Conservation (phyloP, 805 yeast genomes). For the Nakazawaea ernobii region DNA sequence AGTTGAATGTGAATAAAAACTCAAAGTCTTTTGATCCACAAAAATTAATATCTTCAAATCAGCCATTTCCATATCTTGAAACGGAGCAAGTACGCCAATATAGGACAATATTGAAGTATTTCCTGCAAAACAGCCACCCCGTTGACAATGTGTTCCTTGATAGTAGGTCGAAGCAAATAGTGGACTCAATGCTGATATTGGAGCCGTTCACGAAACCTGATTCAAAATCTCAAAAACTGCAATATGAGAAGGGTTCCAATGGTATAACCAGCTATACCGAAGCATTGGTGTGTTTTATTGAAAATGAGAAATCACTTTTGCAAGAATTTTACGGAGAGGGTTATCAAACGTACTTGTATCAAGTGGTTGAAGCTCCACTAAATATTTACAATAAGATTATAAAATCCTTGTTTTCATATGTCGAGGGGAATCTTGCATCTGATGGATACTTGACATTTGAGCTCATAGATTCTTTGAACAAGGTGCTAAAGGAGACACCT, state of each 20-base stretch:
- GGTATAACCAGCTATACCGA: constrained; percentile 51
- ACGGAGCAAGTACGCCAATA: constrained; percentile 29
- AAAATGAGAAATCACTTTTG: constrained; percentile 44
- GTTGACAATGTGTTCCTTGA: constrained; percentile 32
- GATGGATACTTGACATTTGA: constrained; percentile 55
- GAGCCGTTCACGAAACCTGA: constrained; percentile 40
- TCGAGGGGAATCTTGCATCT: constrained; percentile 35
- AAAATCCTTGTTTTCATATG: constrained; percentile 27
- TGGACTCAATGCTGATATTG: constrained; percentile 36
- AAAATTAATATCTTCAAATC: constrained; percentile 30
- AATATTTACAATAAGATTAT: constrained; percentile 34
- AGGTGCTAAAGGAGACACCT: constrained; percentile 2
- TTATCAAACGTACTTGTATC: constrained; percentile 16
- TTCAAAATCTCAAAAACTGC: constrained; percentile 32
- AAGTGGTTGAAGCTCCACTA: constrained; percentile 28
- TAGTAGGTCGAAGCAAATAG: constrained; percentile 35
- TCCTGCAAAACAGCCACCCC: constrained; percentile 26
- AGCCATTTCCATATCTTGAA: constrained; percentile 34
- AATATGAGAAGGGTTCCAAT: constrained; percentile 56
- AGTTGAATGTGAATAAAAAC: constrained; percentile 32
- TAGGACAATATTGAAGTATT: constrained; percentile 41
- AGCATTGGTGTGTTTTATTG: constrained; percentile 42
- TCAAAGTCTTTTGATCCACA: constrained; percentile 41
- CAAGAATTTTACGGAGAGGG: constrained; percentile 34
- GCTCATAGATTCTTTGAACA: constrained; percentile 36